Conservation (phyloP, 176 grass and related monocot genomes). For the Cymbopogon citratus region DNA sequence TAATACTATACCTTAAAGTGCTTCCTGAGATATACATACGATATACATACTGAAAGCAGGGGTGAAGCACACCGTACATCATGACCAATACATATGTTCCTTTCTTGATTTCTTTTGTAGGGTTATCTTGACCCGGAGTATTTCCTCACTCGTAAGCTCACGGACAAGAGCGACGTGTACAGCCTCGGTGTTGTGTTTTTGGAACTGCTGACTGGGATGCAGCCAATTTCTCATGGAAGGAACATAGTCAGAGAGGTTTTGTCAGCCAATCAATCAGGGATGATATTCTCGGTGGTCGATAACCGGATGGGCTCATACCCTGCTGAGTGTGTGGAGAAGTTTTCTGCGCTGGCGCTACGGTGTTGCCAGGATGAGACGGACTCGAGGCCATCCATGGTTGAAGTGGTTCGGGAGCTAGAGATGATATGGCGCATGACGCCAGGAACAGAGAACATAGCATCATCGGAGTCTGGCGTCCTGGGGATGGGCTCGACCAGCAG, state of each 20-base stretch:
- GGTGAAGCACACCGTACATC: not conserved
- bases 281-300: constrained; percentile 48
- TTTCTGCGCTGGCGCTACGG: constrained; percentile 36
- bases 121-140: constrained; percentile 88
- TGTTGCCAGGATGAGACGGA: constrained; percentile 64
- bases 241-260: constrained; percentile 72
- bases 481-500: not conserved
- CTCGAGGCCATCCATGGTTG: constrained; percentile 50
- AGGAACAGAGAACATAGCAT: constrained; percentile 25
- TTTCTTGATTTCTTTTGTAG: constrained; percentile 32
- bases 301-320: constrained; percentile 51
- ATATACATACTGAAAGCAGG: too few species aligned
- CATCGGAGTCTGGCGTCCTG: not conserved
- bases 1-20: not conserved
- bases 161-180: constrained; percentile 74
- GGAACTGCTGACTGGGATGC: constrained; percentile 73
- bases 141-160: constrained; percentile 72
- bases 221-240: constrained; percentile 78
- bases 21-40: not conserved
- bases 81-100: not conserved
- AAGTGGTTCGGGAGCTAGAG: constrained; percentile 62
- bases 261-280: constrained; percentile 43
- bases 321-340: constrained; percentile 53
- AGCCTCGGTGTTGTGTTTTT: constrained; percentile 74
- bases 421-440: constrained; percentile 51